Conservation (phyloP, 2,329 filamentous ascomycete genomes). For the Aureobasidium zeae region DNA sequence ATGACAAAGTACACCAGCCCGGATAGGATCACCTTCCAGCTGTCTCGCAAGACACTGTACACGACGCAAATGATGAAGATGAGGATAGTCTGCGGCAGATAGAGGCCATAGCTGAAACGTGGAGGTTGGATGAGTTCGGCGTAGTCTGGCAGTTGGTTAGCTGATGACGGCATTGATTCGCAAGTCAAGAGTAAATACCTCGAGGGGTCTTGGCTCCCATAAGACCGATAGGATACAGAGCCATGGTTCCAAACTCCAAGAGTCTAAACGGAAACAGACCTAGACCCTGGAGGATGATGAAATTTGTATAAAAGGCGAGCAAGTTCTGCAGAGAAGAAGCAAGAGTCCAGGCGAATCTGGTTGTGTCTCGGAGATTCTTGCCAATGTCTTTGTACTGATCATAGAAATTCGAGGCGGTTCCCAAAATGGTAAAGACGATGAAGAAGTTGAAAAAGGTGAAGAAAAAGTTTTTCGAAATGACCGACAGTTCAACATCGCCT, state of each 20-base stretch:
- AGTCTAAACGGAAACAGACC: conserved; percentile 88
- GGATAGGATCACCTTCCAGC: conserved; percentile 71
- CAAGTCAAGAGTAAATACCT: conserved; percentile 28
- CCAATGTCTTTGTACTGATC: conserved; percentile 48
- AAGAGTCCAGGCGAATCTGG: conserved; percentile 63
- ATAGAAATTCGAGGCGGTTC: conserved; percentile 59
- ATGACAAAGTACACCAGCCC: conserved; percentile 76
- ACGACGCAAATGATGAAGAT: conserved; percentile 93
- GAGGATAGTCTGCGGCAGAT: conserved; percentile 81
- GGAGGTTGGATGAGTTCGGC: conserved; percentile 73
- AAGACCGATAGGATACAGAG: conserved; percentile 70
- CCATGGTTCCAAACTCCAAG: conserved; percentile 77
- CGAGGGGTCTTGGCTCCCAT: conserved; percentile 78
- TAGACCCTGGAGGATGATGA: conserved; percentile 88
- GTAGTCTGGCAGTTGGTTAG: conserved; percentile 49
- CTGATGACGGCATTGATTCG: not conserved
- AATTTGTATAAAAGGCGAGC: conserved; percentile 81
- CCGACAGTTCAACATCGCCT: conserved; percentile 84
- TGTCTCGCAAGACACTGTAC: conserved; percentile 76
- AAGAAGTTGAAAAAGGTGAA: conserved; percentile 99
- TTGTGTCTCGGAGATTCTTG: conserved; percentile 68
- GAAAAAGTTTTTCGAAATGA: conserved; percentile 98
- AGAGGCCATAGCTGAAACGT: conserved; percentile 91
- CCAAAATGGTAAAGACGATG: conserved; percentile 82
- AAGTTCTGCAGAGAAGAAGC: conserved; percentile 66